phyloP scores from a whole-genome alignment of 2,329 filamentous ascomycete genomes.

The Nigrospora sphaerica region DNA sequence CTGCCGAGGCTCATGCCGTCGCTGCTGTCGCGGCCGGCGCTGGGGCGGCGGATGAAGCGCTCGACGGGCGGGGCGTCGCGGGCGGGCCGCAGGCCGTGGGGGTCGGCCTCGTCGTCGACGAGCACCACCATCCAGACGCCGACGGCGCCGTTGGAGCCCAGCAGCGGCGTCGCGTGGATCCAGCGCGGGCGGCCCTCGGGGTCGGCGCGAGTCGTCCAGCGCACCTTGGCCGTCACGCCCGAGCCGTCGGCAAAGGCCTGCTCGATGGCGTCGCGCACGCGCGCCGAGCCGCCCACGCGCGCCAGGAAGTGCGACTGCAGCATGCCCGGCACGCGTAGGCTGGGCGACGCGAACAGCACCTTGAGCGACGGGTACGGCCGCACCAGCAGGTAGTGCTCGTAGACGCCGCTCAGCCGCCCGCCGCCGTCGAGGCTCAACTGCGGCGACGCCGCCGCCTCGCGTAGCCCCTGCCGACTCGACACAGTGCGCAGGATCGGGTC shows the following conservation, averaged over 20 bases:
- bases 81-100: neutral
- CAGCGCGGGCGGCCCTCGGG: constrained; percentile 58
- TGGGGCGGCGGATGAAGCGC: constrained; percentile 1
- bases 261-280: constrained; percentile 39
- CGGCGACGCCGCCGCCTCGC: neutral
- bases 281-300: constrained; percentile 41
- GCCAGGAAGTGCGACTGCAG: constrained; percentile 52
- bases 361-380: constrained; percentile 58
- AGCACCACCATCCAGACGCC: constrained; percentile 76
- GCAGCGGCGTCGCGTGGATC: constrained; percentile 71
- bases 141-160: constrained; percentile 59
- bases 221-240: constrained; percentile 68
- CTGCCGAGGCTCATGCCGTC: constrained; percentile 11
- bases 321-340: constrained; percentile 60
- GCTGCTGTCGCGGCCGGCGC: constrained; percentile 1
- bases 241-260: constrained; percentile 60
- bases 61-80: constrained; percentile 18
- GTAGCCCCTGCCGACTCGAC: too few relatives aligned
- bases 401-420: constrained; percentile 32
- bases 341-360: constrained; percentile 63
- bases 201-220: constrained; percentile 47
- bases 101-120: constrained; percentile 52
- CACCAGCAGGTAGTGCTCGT: constrained; percentile 55
- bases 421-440: constrained; percentile 8
- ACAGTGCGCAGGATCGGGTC: constrained; percentile 3